A percentile compares a stretch with the other conserved stretches of the same genome.
These are phyloP conservation scores for Tulasnella calospora DNA, from an alignment of 768 basidiomycete species.

Conservation along the genomic window DNA sequence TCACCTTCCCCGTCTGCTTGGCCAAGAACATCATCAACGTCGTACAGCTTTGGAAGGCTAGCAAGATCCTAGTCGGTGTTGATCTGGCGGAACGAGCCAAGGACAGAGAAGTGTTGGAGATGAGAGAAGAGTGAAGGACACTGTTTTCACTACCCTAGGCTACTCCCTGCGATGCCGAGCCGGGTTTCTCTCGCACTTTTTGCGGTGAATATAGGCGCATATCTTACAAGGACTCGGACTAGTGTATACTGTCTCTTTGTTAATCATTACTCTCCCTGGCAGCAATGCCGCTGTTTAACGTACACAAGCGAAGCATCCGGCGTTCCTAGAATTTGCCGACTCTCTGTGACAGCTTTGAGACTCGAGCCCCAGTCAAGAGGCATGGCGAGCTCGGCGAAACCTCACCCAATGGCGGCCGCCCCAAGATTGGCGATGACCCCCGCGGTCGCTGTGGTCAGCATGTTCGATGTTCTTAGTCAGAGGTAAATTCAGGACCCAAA, in stretches of 20 bases:
- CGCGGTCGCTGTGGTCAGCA: too few species aligned
- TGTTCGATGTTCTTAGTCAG: not conserved
- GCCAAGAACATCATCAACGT: slow-evolving; percentile 89
- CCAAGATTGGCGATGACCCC: too few species aligned
- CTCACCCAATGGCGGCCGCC: not conserved
- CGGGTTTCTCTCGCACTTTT: not conserved
- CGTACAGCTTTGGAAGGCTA: slow-evolving; percentile 97
- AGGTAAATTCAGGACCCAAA: not conserved
- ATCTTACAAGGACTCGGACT: slow-evolving; percentile 5
- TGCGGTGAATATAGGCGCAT: not conserved
- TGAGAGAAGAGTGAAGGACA: slow-evolving; percentile 21
- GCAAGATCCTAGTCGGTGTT: slow-evolving; percentile 85
- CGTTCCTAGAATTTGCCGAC: not conserved
- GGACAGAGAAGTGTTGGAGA: slow-evolving; percentile 21
- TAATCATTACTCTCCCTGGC: slow-evolving; percentile 1
- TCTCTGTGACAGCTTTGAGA: not conserved
- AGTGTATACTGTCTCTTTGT: slow-evolving; percentile 6
- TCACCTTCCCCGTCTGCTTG: slow-evolving; percentile 63
- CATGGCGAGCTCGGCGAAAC: not conserved
- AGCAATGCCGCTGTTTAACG: not conserved
- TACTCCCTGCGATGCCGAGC: not conserved
- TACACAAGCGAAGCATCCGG: not conserved
- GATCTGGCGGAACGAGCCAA: slow-evolving; percentile 77
- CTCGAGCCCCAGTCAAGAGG: not conserved
- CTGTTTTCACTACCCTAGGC: not conserved